These are phyloP conservation scores for Xylaria sp. DNA, from an alignment of 2,329 filamentous ascomycete species.

Conservation along the genomic window DNA sequence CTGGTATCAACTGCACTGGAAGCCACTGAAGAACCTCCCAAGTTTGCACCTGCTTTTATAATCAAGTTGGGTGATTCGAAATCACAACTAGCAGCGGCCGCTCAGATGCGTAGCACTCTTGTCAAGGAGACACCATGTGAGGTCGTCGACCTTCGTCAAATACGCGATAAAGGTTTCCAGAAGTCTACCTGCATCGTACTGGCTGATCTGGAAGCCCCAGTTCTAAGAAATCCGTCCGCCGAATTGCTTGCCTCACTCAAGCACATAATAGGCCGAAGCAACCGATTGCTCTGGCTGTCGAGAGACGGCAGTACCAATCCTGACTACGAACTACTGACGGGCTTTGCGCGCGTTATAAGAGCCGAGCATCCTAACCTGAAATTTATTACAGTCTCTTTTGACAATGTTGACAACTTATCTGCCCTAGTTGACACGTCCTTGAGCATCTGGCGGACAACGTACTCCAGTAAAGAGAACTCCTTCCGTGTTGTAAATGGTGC, in stretches of 20 bases:
- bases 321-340: constrained; percentile 40
- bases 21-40: not conserved
- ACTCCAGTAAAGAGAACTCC: constrained; percentile 31
- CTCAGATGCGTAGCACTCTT: constrained; percentile 16
- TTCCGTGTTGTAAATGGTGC: constrained; percentile 34
- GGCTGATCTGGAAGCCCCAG: constrained; percentile 39
- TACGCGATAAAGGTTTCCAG: constrained; percentile 31
- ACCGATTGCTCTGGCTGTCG: constrained; percentile 41
- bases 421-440: constrained; percentile 25
- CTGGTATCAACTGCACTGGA: constrained; percentile 42
- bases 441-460: constrained; percentile 25
- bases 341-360: constrained; percentile 43
- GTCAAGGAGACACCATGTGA: constrained; percentile 15
- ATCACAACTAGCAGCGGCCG: constrained; percentile 21
- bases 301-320: constrained; percentile 36
- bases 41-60: constrained; percentile 28
- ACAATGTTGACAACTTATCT: constrained; percentile 15
- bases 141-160: constrained; percentile 30
- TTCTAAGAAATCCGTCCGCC: constrained; percentile 39
- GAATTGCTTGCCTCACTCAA: constrained; percentile 39
- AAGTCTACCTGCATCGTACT: constrained; percentile 42
- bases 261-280: constrained; percentile 39
- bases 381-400: constrained; percentile 42
- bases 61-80: constrained; percentile 27
- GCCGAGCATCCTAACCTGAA: constrained; percentile 38